A percentile compares a stretch with the other conserved stretches of the same genome.
Evolutionary conservation across 768 basidiomycete genomes (phyloP).

Genomic region (Lentinula edodes): DNA sequence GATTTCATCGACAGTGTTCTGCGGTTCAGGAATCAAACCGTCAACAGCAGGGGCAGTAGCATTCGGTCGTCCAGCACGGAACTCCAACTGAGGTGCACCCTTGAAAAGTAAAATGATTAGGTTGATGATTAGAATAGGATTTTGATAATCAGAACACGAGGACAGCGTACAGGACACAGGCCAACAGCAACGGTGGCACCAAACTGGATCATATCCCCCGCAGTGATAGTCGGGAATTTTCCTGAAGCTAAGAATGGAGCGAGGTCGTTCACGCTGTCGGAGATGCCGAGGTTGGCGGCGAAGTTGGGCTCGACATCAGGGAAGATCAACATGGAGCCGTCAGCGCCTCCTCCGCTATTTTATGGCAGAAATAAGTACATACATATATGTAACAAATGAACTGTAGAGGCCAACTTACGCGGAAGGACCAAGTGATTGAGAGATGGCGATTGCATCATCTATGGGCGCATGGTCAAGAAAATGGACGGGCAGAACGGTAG

Average conservation of each 20-base stretch:
- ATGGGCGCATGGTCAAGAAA: conserved; percentile 13
- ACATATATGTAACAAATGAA: not conserved
- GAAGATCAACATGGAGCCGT: conserved; percentile 24
- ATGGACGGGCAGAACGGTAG: conserved; percentile 8
- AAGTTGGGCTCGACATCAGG: conserved; percentile 16
- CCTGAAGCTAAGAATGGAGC: conserved; percentile 3
- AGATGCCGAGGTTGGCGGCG: conserved; percentile 11
- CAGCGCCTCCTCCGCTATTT: conserved; percentile 23
- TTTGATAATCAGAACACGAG: conserved; percentile 13
- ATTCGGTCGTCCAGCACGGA: conserved; percentile 31
- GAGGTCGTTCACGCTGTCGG: conserved; percentile 13
- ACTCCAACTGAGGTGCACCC: conserved; percentile 29
- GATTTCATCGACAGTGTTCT: conserved; percentile 19
- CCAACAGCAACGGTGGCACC: conserved; percentile 27
- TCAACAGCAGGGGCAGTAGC: conserved; percentile 21
- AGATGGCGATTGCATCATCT: conserved; percentile 18
- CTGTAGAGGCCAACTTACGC: not conserved
- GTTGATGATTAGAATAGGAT: not conserved
- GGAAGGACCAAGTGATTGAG: conserved; percentile 3
- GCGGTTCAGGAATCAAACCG: conserved; percentile 29
- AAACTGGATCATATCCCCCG: conserved; percentile 21
- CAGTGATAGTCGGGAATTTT: conserved; percentile 3
- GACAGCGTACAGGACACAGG: conserved; percentile 27
- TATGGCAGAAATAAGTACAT: not conserved
- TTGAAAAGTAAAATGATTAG: not conserved